A percentile compares a stretch with the other conserved stretches of the same genome.
Conservation (phyloP, 148 eudicot species). For the Camellia lanceoleosa region DNA sequence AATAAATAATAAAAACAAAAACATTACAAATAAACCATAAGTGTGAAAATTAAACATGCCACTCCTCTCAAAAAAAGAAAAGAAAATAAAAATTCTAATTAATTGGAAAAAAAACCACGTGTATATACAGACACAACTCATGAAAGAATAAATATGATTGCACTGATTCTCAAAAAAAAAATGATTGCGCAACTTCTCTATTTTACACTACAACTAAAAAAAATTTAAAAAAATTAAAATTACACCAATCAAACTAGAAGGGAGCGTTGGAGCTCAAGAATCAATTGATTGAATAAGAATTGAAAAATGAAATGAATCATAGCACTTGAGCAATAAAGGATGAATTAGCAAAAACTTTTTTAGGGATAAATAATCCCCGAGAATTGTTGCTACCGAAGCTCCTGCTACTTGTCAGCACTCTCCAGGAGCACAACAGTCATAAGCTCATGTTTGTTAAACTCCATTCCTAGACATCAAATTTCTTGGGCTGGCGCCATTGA, state of each 20-base stretch:
- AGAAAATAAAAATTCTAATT: background rate
- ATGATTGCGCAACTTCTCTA: constrained; percentile 11
- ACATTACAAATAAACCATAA: no score
- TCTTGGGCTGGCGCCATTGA: constrained; percentile 89
- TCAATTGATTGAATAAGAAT: constrained; percentile 34
- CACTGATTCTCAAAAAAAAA: constrained; percentile 11
- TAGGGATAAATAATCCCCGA: constrained; percentile 16
- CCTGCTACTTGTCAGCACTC: constrained; percentile 20
- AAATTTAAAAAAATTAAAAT: constrained; percentile 27
- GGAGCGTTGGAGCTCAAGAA: constrained; percentile 32
- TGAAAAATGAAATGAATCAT: constrained; percentile 25
- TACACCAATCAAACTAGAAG: constrained; percentile 25
- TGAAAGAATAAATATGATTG: background rate
- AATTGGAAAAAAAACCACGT: background rate
- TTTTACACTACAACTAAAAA: constrained; percentile 25
- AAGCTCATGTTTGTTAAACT: constrained; percentile 6
- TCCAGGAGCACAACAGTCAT: background rate
- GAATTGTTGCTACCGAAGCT: constrained; percentile 22
- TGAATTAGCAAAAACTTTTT: constrained; percentile 18
- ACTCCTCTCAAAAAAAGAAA: background rate
- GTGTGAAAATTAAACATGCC: no score
- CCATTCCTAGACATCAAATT: constrained; percentile 56
- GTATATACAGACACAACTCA: background rate
- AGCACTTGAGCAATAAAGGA: constrained; percentile 36
- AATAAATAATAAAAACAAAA: no score